Evolutionary conservation across 2,329 filamentous ascomycete genomes (phyloP).

Genomic region (Paecilomyces formosus): DNA sequence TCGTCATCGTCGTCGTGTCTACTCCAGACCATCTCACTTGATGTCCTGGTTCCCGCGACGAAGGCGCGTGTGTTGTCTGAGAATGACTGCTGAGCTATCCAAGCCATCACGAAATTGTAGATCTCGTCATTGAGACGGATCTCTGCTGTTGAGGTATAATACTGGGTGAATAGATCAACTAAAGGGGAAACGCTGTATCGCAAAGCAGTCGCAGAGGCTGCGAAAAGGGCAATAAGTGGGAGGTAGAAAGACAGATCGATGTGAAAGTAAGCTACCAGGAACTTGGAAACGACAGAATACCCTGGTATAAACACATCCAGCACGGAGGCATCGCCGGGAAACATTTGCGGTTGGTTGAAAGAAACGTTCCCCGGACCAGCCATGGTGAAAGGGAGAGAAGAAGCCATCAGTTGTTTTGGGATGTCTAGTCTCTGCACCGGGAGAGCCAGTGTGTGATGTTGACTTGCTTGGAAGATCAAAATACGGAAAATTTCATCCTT

Average conservation of each 20-base stretch:
- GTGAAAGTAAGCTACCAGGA: conserved; percentile 49
- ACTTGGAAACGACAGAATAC: conserved; percentile 51
- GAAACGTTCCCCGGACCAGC: not conserved
- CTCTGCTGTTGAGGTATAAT: conserved; percentile 60
- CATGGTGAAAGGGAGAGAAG: conserved; percentile 1
- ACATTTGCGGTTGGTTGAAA: not conserved
- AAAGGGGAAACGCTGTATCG: conserved; percentile 46
- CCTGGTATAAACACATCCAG: conserved; percentile 61
- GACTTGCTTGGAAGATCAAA: not conserved
- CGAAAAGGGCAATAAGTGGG: conserved; percentile 47
- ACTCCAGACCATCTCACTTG: conserved; percentile 23
- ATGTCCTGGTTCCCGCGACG: conserved; percentile 57
- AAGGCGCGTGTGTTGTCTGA: conserved; percentile 54
- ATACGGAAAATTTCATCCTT: not conserved
- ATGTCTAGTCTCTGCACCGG: not conserved
- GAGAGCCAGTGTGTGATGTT: too few relatives aligned
- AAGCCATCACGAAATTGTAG: conserved; percentile 65
- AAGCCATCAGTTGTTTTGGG: not conserved
- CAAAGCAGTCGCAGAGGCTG: conserved; percentile 45
- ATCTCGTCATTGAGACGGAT: conserved; percentile 64
- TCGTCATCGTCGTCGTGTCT: conserved; percentile 22
- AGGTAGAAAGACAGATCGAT: conserved; percentile 58
- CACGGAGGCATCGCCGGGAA: conserved; percentile 14
- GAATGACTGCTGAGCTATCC: conserved; percentile 58
- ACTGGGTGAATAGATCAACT: conserved; percentile 41